Evolutionary conservation across 441 rosid species (phyloP).

Genomic region (Erodium texanum): DNA sequence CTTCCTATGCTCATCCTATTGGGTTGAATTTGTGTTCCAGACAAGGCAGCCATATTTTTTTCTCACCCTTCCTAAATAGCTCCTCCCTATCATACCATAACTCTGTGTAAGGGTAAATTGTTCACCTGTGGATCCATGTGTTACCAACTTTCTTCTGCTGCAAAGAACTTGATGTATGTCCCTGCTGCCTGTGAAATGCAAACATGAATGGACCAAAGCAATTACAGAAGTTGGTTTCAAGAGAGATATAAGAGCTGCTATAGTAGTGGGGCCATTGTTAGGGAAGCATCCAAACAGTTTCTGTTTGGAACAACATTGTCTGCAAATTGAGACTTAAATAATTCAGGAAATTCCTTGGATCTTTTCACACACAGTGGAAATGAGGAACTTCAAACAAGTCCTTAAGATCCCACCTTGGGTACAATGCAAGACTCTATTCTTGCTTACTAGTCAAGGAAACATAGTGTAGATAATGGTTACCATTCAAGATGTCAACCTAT

Average conservation of each 20-base stretch:
- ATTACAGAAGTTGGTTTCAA: neutral
- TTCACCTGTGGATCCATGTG: neutral
- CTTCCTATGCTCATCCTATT: neutral
- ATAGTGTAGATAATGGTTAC: neutral
- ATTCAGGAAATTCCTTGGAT: neutral
- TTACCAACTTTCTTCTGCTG: neutral
- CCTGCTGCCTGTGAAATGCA: neutral
- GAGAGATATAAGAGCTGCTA: constrained; percentile 1
- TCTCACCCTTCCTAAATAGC: neutral
- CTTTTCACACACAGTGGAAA: neutral
- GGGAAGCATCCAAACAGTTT: neutral
- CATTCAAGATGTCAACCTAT: neutral
- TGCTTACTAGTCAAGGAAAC: neutral
- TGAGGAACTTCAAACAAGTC: neutral
- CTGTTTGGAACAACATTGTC: neutral
- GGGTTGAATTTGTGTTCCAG: neutral
- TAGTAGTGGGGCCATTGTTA: neutral
- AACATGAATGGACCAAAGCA: neutral
- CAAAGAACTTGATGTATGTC: neutral
- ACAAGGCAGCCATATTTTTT: neutral
- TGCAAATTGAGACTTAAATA: neutral
- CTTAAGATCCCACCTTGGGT: neutral
- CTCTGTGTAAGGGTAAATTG: neutral
- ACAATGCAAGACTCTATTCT: neutral
- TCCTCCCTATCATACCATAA: neutral